Base-by-base conservation (phyloP, 768 basidiomycete genomes). In the Rhizopogon vesiculosus region DNA sequence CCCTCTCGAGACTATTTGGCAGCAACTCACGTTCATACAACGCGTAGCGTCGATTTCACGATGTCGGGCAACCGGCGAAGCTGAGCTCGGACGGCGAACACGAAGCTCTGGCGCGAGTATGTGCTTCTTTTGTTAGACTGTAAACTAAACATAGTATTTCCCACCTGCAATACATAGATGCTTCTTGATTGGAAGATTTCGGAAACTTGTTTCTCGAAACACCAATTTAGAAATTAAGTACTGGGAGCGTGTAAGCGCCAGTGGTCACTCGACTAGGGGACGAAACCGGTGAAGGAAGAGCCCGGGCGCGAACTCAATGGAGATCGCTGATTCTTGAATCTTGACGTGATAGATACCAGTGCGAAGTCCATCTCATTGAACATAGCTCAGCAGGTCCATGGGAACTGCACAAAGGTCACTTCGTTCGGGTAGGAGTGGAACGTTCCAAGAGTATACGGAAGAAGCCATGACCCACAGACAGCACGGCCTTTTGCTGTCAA, bases 401-500 rank as follows among this genome's bases (percentile, higher is more conserved):
- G 42, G 52, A 41, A 41, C 35, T 38, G 46, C 10, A 38, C 12
- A 19, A 15, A 15, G 8, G 18, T 22, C 31, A 48, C 46, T 48
- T 48, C 2, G 45, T 48, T 33, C 31, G 45, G n/a, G 45, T 25
- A 53, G 19, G 52, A 19, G 50, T 54, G 41, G 51, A 39, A 43
- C 28, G 53, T 29, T 56, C 51, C 42, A 54, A 29, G 43, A 43
- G 19, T 13, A 25, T 38, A 25, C 45, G 51, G 22, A 18, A 56
- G 55, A 52, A 52, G 49, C 38, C 40, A 42, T 33, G n/a, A 22
- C 12, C 13, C 51, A 54, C 39, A 7, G 18, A 42, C 55, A 15
- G 53, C 31, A 57, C 56, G 56, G 57, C 22, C 45, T 58, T 56
- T 58, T 42, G 55, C 45, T 55, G 57, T 58, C 57, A 57, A 28